These are phyloP conservation scores for Marasmius tenuissimus DNA, from an alignment of 1,284 basidiomycete genomes.

Conservation along the genomic window DNA sequence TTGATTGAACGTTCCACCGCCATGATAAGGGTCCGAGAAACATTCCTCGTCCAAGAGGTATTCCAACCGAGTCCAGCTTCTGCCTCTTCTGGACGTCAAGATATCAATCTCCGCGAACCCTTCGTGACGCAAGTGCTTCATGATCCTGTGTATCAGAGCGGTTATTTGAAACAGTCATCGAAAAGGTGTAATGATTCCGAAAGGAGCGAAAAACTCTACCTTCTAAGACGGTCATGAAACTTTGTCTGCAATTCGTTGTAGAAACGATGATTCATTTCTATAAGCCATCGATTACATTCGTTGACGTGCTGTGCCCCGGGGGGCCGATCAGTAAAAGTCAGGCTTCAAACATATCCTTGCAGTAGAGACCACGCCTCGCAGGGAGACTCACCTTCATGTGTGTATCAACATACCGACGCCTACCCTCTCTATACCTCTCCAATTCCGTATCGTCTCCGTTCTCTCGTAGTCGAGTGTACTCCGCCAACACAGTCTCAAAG, in stretches of 20 bases:
- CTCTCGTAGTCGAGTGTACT: background rate
- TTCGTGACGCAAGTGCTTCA: background rate
- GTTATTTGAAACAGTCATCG: background rate
- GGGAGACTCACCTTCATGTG: background rate
- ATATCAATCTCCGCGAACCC: background rate
- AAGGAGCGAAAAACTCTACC: background rate
- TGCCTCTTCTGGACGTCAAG: background rate
- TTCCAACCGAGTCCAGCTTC: background rate
- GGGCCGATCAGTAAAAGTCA: too few species aligned
- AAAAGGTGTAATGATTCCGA: background rate
- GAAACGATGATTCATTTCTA: background rate
- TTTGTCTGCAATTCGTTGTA: background rate
- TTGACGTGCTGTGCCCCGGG: background rate
- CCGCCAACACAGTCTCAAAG: background rate
- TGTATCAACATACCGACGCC: background rate
- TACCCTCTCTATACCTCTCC: background rate
- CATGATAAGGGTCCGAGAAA: background rate
- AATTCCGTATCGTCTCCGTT: background rate
- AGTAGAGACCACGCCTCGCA: background rate
- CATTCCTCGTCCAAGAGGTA: background rate
- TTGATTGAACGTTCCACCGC: background rate
- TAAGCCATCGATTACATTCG: background rate
- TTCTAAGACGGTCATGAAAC: background rate
- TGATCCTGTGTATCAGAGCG: background rate
- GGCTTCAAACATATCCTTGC: background rate